Base-by-base conservation (phyloP, 192 early-diverging fungal genomes). In the Umbelopsis sp. region DNA sequence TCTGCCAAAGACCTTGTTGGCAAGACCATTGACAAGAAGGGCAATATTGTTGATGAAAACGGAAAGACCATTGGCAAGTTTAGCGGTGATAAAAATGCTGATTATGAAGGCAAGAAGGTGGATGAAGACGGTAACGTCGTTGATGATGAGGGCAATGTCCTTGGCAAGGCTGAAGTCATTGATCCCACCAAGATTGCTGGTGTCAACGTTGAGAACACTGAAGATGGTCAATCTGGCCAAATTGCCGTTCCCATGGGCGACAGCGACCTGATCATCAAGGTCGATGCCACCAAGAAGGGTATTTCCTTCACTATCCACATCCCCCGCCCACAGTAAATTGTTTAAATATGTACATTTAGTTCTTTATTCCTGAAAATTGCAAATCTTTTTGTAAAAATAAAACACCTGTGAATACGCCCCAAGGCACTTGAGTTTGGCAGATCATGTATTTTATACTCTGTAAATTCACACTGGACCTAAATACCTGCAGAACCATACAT, bases 271-370 rank as follows among this genome's bases (percentile, higher is more conserved):
- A 55, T 71, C 23, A 64, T 71, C 21, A 71, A 64, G 20, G 70
- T 71, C 13, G 70, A 71, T 64, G 70, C 70, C n/a, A 71, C 55
- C 3, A 71, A 71, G 12, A 66, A 41, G 10, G 70, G 70, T 33
- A 66, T 71, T 9, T 64, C 70, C 4, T 71, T 71, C 61, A 50
- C 46, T 33, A 64, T 71, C 46, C 70, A 71, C 46, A 71, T 71
- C 46, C 70, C 70, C 51, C 61, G 70, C 12, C 21, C n/a, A 3
- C 41, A 55, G 23, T 70, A 70, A 55, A 27, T 21, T 50, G 13
- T 55, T 20, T 46, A 13, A 20, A 27, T 18, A 55, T 37, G 23
- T 51, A 55, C 4, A 15, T 55, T 58, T 44, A 2, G 48, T 37
- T 27, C 21, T 52, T 25, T 52, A 12, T 52, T 41, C 37, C 5